Evolutionary conservation across 1,284 basidiomycete species (phyloP), one percentile per base, ranked within the genome.

Genomic region (Ustilago sp.): DNA sequence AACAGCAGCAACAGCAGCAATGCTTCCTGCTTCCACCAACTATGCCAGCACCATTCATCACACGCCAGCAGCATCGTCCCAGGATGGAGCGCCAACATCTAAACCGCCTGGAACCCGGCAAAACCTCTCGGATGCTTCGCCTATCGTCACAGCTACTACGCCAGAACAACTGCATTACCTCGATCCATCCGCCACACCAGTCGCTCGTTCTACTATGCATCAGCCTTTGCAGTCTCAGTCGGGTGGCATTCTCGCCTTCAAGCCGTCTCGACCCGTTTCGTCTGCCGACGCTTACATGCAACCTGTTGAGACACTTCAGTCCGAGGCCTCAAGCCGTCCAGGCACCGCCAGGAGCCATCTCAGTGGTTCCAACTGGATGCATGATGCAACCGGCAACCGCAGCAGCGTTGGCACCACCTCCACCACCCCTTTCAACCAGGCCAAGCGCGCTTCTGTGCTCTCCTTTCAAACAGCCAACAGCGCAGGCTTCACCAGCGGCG

Each of bases 391-490:
- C n/a, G 32, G 64, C 56, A 77, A 74, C 31, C 69, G 75, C 60
- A 74, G 70, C 64, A 77, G 75, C 56, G 58, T 76, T 43, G 68
- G 65, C 39, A 79, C 77, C 32, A 60, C 61, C 15, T 58, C 68
- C 31, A 77, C 61, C 43, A 45, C 23, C 0, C 62, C 67, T 8
- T 19, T 65, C 28, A 79, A 70, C n/a, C 66, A 73, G 48, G 23
- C 58, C 31, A 80, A 75, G 59, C 73, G 82, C 11, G 79, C 68
- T 8, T 82, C 80, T 2, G 74, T 81, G 32, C 74, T 82, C 19
- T 82, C 81, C 2, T 83, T 83, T 51, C 80, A 83, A 68, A 83
- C 82, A 2, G 82, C 82, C n/a, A 68, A 81, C 50, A 79, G 76
- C 53, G 82, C 79, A 34, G 75, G 71, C 51, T 74, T 80, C 61